These are phyloP conservation scores for Suillus ampliporus DNA, from an alignment of 768 basidiomycete species.

Conservation along the genomic window DNA sequence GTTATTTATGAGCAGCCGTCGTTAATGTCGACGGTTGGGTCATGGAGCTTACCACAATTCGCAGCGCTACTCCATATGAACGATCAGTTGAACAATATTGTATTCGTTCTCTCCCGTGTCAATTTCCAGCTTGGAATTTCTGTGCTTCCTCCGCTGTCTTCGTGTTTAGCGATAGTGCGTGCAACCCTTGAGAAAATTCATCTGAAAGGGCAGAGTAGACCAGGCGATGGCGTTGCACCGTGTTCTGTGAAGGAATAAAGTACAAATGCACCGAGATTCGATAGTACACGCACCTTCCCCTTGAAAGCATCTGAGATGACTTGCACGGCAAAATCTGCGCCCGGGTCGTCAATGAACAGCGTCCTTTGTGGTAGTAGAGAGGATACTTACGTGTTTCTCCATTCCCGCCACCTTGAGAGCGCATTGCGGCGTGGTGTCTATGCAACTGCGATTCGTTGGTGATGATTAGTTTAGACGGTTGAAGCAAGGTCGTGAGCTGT, in stretches of 20 bases:
- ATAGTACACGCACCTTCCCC: slow-evolving; percentile 61
- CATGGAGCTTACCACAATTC: slow-evolving; percentile 1
- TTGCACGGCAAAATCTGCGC: slow-evolving; percentile 75
- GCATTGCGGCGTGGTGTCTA: slow-evolving; percentile 85
- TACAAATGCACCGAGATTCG: slow-evolving; percentile 17
- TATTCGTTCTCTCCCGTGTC: slow-evolving; percentile 1
- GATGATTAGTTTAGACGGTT: slow-evolving; percentile 68
- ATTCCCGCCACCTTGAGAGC: slow-evolving; percentile 64
- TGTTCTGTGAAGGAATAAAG: slow-evolving; percentile 49
- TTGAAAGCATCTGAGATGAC: slow-evolving; percentile 75
- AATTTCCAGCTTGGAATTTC: slow-evolving; percentile 23
- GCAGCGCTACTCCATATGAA: neutral
- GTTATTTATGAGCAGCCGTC: slow-evolving; percentile 7
- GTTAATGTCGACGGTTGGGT: neutral
- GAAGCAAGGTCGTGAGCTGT: slow-evolving; percentile 67
- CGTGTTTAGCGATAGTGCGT: slow-evolving; percentile 78
- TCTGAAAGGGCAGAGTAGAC: slow-evolving; percentile 74
- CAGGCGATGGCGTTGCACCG: slow-evolving; percentile 83
- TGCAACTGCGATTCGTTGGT: slow-evolving; percentile 87
- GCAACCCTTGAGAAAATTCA: slow-evolving; percentile 73
- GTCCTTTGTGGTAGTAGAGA: slow-evolving; percentile 19
- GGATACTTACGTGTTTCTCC: slow-evolving; percentile 80
- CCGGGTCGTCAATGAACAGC: slow-evolving; percentile 23
- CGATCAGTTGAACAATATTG: neutral
- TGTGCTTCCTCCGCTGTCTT: slow-evolving; percentile 63